Evolutionary conservation across 2,329 filamentous ascomycete genomes (phyloP), one percentile per base, ranked within the genome.

Genomic region (Aspergillus ibericus): DNA sequence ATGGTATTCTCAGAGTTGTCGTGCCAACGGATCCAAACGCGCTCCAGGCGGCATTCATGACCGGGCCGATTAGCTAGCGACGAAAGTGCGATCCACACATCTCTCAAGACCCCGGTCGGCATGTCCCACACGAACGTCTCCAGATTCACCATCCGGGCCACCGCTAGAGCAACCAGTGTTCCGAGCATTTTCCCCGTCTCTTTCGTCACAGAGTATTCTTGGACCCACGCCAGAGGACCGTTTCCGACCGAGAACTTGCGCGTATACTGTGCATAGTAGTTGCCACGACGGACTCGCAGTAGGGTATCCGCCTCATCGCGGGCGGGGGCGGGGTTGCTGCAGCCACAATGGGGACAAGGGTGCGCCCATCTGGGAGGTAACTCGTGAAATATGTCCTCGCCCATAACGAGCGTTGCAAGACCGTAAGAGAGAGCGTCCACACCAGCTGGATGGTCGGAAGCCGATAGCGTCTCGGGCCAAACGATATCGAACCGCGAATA

Each of bases 101-200:
- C 90, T 54, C 90, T 84, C 54, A 92, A 77, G 16, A 95, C 88
- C 1, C 91, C 91, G 0, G 91, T 95, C 0, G 91, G 91, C 91
- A 95, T 93, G 69, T 96, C 91, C 91, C 91, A 95, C 3, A 91
- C 82, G 68, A 95, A 95, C 0, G 86, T 87, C 74, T 95, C 91
- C 38, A 96, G 81, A 68, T 91, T 91, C 53, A 86, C 80, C 91
- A 95, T 95, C 62, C 89, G 88, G 44, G 88, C 86, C n/a, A 95
- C 82, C 12, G 90, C 89, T 63, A 93, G 77, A 9, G 90, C 89
- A 12, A 92, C 90, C 51, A 95, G 78, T 1, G 90, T 93, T 5
- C 90, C 90, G n/a, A 95, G 81, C 90, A 95, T 92, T 77, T 93
- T 95, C 3, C 91, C 91, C 57, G 88, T 87, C 71, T 93, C 90